Base-by-base conservation (phyloP, 345 rosid genomes). In the Jatropha curcas region DNA sequence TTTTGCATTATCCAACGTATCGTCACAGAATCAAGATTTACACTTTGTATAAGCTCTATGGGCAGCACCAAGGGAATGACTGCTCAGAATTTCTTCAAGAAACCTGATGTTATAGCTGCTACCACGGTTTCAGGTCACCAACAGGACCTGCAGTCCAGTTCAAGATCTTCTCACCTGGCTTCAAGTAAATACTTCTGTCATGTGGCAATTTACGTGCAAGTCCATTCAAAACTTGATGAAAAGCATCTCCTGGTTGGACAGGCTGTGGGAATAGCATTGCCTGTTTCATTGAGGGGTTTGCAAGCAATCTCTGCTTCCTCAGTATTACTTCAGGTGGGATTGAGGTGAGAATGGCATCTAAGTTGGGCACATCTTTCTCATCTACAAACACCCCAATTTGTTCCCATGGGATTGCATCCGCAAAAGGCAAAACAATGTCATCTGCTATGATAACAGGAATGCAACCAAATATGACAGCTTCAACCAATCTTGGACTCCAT, bases 401-500 rank as follows among this genome's bases (percentile, higher is more conserved):
- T 73, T 94, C 97, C 97, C 98, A 94, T 1, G 98, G 98, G 60
- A 94, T 94, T 1, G 98, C 98, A 24, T 94, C 98, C 2, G 98
- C 98, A 25, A 94, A 92, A 43, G 96, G 98, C 51, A 94, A 77
- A 58, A 94, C 97, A 27, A 94, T 94, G 73, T 95, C 96, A 34
- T 92, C 99, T 0, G 96, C 99, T 82, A 95, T 90, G 72, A 95
- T 95, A 61, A 95, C 90, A 2, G 99, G 98, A 65, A 95, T 92
- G 83, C 99, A 95, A 7, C 99, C 99, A 71, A 95, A 95, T 46
- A 95, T 97, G 52, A 95, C 98, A 0, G 98, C 99, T 84, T 95
- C 99, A 4, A 95, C 99, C 41, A 95, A 82, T 82, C 98, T 87
- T 0, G 99, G 98, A 77, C 99, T 95, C 99, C 98, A 92, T 3